Base-by-base conservation (phyloP, 371 early-diverging fungal species). In the Mucor saturninus region DNA sequence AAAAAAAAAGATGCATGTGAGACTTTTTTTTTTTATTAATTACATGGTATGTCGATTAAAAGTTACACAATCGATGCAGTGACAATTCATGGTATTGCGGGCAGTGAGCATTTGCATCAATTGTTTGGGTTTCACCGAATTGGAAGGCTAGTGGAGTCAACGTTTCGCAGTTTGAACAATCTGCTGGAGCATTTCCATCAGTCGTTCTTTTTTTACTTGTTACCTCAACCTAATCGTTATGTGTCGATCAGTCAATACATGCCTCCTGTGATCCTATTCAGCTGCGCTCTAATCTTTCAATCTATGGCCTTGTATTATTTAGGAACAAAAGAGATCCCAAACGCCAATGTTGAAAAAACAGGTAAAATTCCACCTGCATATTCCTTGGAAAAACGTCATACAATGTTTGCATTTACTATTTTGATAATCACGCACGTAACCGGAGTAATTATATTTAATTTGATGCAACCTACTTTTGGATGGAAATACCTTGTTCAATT, bases 141-240 rank as follows among this genome's bases (percentile, higher is more conserved):
- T 49, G 91, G 87, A 62, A 63, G 79, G 45, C 64, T 91, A 11
- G 68, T 96, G 3, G 98, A 98, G 69, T 88, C 92, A 0, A 80
- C 89, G 0, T 79, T 94, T 63, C 89, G 96, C 50, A 93, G 93
- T 61, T 75, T 96, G 54, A 97, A 94, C 81, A 97, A 97, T 71
- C 70, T 98, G 49, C 80, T 98, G 42, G 98, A 98, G 66, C 90
- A 93, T 59, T 86, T 98, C 37, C 98, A 98, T 67, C 98, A 97
- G 65, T 92, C 97, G 8, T 96, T 92, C 80, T 95, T 95, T 82
- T 96, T 97, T 64, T 98, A 98, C 72, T 74, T 96, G 13, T 80
- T 97, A 64, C 90, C 92, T n/a, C 80, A 84, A 13, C 83, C 90
- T 28, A 62, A 75, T 15, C 83, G 83, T 29, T 96, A 92, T 76